Conservation (phyloP, 257 asterid species). For the Solanum pimpinellifolium region DNA sequence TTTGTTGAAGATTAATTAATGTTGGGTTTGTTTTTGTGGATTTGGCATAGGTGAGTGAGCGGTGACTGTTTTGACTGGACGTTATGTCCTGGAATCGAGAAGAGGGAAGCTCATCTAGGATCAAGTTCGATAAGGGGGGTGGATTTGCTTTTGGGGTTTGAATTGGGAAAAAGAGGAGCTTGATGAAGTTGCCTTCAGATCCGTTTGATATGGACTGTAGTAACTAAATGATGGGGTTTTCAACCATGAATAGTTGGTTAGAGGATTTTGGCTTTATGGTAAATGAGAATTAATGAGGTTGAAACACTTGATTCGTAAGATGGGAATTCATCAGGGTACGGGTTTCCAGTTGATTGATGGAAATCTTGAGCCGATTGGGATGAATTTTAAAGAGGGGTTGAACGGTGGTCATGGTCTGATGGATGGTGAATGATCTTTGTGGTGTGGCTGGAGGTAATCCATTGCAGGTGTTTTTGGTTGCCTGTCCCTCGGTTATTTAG, state of each 20-base stretch:
- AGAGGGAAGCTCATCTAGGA: slow-evolving; percentile 8
- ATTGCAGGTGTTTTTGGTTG: slow-evolving; percentile 8
- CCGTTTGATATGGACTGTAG: slow-evolving; percentile 35
- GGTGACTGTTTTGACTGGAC: neutral
- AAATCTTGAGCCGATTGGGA: neutral
- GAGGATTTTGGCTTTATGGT: slow-evolving; percentile 18
- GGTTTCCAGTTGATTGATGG: slow-evolving; percentile 6
- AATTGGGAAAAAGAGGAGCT: neutral
- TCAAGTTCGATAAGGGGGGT: slow-evolving; percentile 9
- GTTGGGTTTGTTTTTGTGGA: neutral
- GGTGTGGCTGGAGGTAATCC: slow-evolving; percentile 26
- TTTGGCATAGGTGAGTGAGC: neutral
- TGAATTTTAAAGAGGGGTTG: slow-evolving; percentile 6
- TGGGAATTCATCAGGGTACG: slow-evolving; percentile 16
- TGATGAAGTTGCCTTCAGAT: slow-evolving; percentile 42
- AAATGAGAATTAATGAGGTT: too few relatives aligned
- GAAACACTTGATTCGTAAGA: neutral
- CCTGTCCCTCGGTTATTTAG: slow-evolving; percentile 43
- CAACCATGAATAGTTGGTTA: slow-evolving; percentile 25
- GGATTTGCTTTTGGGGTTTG: neutral
- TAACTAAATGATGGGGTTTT: slow-evolving; percentile 5
- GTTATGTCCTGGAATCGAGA: slow-evolving; percentile 32
- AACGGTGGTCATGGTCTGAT: neutral
- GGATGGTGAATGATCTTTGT: slow-evolving; percentile 4
- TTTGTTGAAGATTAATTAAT: neutral